Evolutionary conservation across 73 alveolate species (phyloP).

Genomic region (Uronychia binucleata): DNA sequence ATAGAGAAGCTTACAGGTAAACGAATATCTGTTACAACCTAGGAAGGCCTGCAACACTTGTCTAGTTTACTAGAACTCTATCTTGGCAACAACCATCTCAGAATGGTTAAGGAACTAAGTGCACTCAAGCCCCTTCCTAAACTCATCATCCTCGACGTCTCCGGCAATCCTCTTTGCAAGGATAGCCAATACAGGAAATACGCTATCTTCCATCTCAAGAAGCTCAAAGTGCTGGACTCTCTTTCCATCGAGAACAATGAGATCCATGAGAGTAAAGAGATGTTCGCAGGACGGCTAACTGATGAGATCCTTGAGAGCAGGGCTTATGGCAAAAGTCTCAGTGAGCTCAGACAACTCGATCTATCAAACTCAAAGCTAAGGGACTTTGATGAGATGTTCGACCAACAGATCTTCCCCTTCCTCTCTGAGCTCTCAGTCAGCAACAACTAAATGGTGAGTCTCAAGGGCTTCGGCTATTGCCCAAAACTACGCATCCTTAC

Average conservation of each 20-base stretch:
- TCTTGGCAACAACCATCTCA: constrained; percentile 90
- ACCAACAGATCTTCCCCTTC: constrained; percentile 60
- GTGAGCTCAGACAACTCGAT: constrained; percentile 73
- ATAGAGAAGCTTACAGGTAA: constrained; percentile 73
- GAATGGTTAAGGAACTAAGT: constrained; percentile 65
- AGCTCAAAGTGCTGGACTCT: constrained; percentile 86
- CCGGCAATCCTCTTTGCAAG: constrained; percentile 79
- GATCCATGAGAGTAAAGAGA: constrained; percentile 72
- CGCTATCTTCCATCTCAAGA: constrained; percentile 73
- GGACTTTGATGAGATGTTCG: constrained; percentile 86
- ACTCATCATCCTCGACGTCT: constrained; percentile 81
- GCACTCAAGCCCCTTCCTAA: constrained; percentile 67
- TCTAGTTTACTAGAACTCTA: constrained; percentile 91
- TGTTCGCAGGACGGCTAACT: constrained; percentile 82
- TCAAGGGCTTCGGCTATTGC: constrained; percentile 79
- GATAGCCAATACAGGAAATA: constrained; percentile 76
- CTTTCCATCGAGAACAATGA: constrained; percentile 75
- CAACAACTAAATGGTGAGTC: constrained; percentile 58
- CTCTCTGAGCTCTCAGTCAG: constrained; percentile 74
- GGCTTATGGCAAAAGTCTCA: constrained; percentile 49
- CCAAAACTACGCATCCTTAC: constrained; percentile 75
- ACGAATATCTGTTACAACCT: constrained; percentile 1
- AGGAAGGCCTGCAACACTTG: constrained; percentile 83
- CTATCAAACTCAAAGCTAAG: constrained; percentile 67
- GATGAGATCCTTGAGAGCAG: constrained; percentile 81